phyloP scores from a whole-genome alignment of 257 asterid species.

The Solanum piurae region DNA sequence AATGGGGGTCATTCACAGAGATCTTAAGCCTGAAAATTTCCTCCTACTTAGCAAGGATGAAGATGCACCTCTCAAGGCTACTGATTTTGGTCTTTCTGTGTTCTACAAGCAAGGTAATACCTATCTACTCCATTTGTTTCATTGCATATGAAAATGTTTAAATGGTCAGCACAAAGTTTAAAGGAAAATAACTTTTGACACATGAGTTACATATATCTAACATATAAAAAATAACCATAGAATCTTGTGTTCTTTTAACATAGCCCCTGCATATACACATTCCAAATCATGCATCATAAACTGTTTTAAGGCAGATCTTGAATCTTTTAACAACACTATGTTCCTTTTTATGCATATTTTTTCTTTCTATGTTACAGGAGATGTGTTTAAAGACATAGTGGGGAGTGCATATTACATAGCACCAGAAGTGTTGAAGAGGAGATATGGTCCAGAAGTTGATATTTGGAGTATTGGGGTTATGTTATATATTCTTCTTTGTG shows the following conservation, averaged over 20 bases:
- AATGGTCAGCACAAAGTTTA: neutral
- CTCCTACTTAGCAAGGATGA: conserved; percentile 46
- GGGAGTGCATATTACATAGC: conserved; percentile 66
- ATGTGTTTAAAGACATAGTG: conserved; percentile 46
- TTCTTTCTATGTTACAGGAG: conserved; percentile 25
- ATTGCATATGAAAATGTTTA: neutral
- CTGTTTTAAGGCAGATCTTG: neutral
- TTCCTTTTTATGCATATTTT: neutral
- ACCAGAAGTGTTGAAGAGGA: conserved; percentile 52
- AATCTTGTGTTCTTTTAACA: neutral
- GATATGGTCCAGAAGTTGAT: conserved; percentile 52
- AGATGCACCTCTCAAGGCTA: conserved; percentile 53
- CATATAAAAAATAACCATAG: neutral
- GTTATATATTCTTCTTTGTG: conserved; percentile 56
- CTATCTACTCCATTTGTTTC: neutral
- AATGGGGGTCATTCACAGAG: conserved; percentile 63
- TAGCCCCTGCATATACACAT: neutral
- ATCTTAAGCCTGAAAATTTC: conserved; percentile 63
- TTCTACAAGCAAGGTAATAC: conserved; percentile 43
- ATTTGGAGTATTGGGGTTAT: conserved; percentile 64
- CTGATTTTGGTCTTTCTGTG: conserved; percentile 62
- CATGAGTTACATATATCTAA: neutral
- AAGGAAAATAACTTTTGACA: neutral
- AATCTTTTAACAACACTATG: neutral
- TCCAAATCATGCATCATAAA: neutral